phyloP scores from a whole-genome alignment of 228 moss, liverwort and hornwort genomes.

The Sphagnum magellanicum region DNA sequence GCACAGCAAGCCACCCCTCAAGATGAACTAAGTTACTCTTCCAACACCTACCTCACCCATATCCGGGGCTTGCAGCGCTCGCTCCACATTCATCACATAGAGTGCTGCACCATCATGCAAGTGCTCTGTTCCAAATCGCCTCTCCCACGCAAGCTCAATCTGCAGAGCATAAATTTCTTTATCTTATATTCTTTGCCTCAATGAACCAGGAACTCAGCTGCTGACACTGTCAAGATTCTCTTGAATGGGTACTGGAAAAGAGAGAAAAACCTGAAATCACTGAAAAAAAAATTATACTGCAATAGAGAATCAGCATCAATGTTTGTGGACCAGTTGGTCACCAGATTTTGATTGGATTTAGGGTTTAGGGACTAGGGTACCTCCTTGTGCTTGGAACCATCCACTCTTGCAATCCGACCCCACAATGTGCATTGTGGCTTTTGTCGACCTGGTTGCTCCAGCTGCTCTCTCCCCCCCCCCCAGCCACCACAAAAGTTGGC shows the following conservation, averaged over 20 bases:
- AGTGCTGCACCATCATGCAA: slow-evolving; percentile 47
- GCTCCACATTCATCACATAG: slow-evolving; percentile 76
- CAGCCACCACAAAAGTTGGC: too few relatives aligned
- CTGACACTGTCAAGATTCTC: too few relatives aligned
- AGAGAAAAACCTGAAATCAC: too few relatives aligned
- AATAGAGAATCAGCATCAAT: too few relatives aligned
- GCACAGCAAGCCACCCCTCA: too few relatives aligned
- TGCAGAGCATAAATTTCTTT: too few relatives aligned
- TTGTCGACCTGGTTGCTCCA: slow-evolving; percentile 90
- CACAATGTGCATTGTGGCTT: slow-evolving; percentile 88
- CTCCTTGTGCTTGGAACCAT: slow-evolving; percentile 43
- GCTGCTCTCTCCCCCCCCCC: slow-evolving; percentile 16
- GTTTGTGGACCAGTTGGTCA: too few relatives aligned
- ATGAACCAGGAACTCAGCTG: too few relatives aligned
- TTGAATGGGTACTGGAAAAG: too few relatives aligned
- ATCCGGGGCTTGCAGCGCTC: slow-evolving; percentile 81
- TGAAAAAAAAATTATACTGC: too few relatives aligned
- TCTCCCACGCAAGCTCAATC: slow-evolving; percentile 70
- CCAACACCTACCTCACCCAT: slow-evolving; percentile 70
- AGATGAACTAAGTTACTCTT: background rate
- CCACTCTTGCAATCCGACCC: slow-evolving; percentile 61
- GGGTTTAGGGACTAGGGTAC: slow-evolving; percentile 12
- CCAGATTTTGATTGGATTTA: too few relatives aligned
- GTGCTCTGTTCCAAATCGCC: slow-evolving; percentile 69
- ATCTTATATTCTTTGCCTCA: too few relatives aligned